A percentile compares a stretch with the other conserved stretches of the same genome.
These are phyloP conservation scores for Linaria vulgaris DNA, from an alignment of 257 asterid genomes.

Conservation along the genomic window DNA sequence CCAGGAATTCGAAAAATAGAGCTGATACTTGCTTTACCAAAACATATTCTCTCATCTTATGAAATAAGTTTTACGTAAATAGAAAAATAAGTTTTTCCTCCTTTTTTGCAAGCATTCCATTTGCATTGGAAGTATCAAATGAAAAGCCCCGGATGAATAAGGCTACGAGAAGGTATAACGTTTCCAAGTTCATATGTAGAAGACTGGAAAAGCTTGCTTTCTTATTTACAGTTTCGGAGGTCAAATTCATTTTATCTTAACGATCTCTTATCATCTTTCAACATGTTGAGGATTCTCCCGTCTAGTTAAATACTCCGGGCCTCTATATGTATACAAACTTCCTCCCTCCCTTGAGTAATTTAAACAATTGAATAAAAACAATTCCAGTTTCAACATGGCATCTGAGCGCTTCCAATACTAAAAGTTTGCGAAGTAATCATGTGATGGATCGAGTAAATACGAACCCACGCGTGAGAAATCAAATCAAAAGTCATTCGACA, in stretches of 20 bases:
- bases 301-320: too few species aligned
- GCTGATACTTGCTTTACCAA: constrained; percentile 9
- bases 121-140: constrained; percentile 11
- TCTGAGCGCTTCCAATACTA: too few species aligned
- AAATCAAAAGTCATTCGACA: too few species aligned
- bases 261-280: neutral
- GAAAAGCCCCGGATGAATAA: neutral
- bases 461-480: too few species aligned
- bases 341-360: too few species aligned
- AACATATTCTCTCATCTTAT: constrained; percentile 1
- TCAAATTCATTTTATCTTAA: neutral
- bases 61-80: neutral
- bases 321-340: too few species aligned
- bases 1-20: constrained; percentile 14
- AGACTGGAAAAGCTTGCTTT: neutral
- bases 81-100: neutral
- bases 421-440: too few species aligned
- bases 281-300: neutral
- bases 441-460: too few species aligned
- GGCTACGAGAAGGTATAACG: neutral
- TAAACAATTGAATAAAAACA: too few species aligned
- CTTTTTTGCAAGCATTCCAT: neutral
- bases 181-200: constrained; percentile 18
- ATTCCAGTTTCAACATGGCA: neutral
- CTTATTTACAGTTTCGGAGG: neutral